Evolutionary conservation across 2,329 filamentous ascomycete genomes (phyloP).

Genomic region (Corynespora cassiicola): DNA sequence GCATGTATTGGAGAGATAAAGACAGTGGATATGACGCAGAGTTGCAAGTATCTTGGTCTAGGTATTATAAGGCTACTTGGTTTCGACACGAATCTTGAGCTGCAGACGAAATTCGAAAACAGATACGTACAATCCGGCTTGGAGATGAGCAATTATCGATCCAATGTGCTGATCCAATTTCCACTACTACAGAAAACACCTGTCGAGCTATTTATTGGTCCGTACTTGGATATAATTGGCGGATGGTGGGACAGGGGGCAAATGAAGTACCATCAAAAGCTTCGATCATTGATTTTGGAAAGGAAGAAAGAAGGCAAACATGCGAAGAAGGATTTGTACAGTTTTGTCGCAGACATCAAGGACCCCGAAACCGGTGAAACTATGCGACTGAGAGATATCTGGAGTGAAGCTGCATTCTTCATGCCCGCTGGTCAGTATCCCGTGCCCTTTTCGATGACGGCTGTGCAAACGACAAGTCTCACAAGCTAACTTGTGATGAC

Average conservation of each 20-base stretch:
- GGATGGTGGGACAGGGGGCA: too few relatives aligned
- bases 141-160: neutral
- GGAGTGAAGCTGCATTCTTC: conserved; percentile 19
- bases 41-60: conserved; percentile 19
- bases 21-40: conserved; percentile 15
- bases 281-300: too few relatives aligned
- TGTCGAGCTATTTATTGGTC: too few relatives aligned
- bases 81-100: conserved; percentile 38
- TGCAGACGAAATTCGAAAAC: conserved; percentile 25
- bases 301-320: too few relatives aligned
- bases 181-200: conserved; percentile 10
- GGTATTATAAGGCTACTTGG: conserved; percentile 51
- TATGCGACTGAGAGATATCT: conserved; percentile 12
- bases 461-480: too few relatives aligned
- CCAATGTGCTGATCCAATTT: conserved; percentile 9
- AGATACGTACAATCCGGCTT: conserved; percentile 11
- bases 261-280: too few relatives aligned
- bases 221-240: too few relatives aligned
- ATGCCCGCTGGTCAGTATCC: conserved; percentile 17
- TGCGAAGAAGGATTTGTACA: conserved; percentile 45
- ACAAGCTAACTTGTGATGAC: too few relatives aligned
- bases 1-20: conserved; percentile 6
- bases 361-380: conserved; percentile 43
- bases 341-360: conserved; percentile 45
- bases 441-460: neutral